These are phyloP conservation scores for Ophiocordyceps camponoti-saundersi DNA, from an alignment of 2,329 filamentous ascomycete genomes.

Conservation along the genomic window DNA sequence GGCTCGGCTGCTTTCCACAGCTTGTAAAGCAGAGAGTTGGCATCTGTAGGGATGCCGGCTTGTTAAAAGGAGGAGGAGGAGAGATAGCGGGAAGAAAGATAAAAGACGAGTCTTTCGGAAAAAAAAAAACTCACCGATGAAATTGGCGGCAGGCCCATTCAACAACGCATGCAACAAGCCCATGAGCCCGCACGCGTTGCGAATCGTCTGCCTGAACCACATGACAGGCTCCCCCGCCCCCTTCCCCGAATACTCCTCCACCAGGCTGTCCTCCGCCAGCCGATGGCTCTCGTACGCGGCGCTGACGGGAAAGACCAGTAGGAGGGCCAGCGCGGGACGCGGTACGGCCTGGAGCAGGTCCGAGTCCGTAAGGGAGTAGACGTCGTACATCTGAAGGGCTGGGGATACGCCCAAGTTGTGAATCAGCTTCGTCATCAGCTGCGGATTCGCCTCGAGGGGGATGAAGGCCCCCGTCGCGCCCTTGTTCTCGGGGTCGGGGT, in stretches of 20 bases:
- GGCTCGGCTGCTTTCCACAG: slow-evolving; percentile 56
- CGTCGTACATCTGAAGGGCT: slow-evolving; percentile 70
- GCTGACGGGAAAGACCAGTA: slow-evolving; percentile 82
- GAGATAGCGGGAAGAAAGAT: too few relatives aligned
- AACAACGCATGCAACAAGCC: slow-evolving; percentile 66
- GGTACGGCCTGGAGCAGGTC: slow-evolving; percentile 76
- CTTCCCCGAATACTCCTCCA: slow-evolving; percentile 45
- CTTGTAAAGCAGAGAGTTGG: slow-evolving; percentile 38
- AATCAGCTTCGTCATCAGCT: slow-evolving; percentile 71
- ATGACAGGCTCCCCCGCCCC: slow-evolving; percentile 60
- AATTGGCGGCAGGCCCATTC: slow-evolving; percentile 54
- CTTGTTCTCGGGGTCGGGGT: slow-evolving; percentile 21
- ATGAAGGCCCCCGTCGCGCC: slow-evolving; percentile 31
- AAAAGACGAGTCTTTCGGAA: background rate
- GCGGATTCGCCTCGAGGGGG: slow-evolving; percentile 59
- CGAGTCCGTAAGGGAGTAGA: slow-evolving; percentile 77
- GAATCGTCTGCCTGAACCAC: slow-evolving; percentile 92
- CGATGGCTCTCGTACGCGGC: slow-evolving; percentile 64
- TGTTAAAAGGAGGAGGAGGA: too few relatives aligned
- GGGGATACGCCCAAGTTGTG: slow-evolving; percentile 69
- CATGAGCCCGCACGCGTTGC: slow-evolving; percentile 85
- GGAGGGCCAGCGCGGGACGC: slow-evolving; percentile 70
- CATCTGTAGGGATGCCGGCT: slow-evolving; percentile 13
- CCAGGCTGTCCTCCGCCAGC: slow-evolving; percentile 50
- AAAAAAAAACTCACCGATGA: slow-evolving; percentile 30